Conservation (phyloP, 345 rosid species). For the Mercurialis annua region DNA sequence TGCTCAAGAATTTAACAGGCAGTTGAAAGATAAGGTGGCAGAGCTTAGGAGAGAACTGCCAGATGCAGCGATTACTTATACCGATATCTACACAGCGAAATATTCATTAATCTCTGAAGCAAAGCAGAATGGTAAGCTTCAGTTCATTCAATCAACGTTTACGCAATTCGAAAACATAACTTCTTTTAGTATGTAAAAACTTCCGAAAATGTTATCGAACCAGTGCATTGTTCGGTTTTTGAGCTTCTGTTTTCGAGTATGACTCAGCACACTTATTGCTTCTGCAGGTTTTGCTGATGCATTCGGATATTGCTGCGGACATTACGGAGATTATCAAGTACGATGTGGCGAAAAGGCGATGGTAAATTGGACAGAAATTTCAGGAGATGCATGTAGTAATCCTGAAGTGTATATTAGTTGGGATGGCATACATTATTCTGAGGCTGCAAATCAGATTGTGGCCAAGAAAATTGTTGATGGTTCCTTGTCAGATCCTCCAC, state of each 20-base stretch:
- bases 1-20: constrained; percentile 7
- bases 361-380: constrained; percentile 21
- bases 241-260: no score
- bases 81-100: constrained; percentile 3
- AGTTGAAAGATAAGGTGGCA: not conserved
- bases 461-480: constrained; percentile 18
- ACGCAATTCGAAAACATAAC: no score
- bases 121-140: constrained; percentile 1
- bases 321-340: constrained; percentile 10
- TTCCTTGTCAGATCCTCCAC: constrained; percentile 19
- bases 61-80: not conserved
- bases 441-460: constrained; percentile 19
- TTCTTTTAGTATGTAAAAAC: no score
- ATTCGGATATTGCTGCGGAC: constrained; percentile 20
- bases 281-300: constrained; percentile 28
- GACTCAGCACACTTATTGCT: no score
- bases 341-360: constrained; percentile 11
- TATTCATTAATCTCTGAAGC: constrained; percentile 14
- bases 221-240: no score
- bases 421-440: constrained; percentile 25
- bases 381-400: constrained; percentile 14
- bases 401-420: constrained; percentile 14
- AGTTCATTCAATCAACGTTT: no score
- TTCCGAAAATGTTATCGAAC: no score
- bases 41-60: constrained; percentile 4